Evolutionary conservation across 371 early-diverging fungal species (phyloP), one percentile per base, ranked within the genome.

Genomic region (Blakeslea trispora): DNA sequence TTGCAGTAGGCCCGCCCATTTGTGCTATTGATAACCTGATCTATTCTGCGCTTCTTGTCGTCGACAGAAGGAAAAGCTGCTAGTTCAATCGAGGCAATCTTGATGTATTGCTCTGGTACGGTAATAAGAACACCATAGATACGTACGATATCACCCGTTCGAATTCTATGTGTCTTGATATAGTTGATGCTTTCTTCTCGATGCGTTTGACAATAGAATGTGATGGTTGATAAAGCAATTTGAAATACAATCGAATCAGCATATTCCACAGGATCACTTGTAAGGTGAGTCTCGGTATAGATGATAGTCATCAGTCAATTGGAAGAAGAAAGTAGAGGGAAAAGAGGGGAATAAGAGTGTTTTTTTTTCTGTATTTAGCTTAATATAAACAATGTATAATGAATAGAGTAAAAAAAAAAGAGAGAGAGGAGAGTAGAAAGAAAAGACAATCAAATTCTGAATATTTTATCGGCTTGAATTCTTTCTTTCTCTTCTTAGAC

Each of bases 281-380:
- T 65, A 18, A 65, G 53, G 21, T 65, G 53, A 0, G 65, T 65
- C 35, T 53, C 57, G 0, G 55, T 50, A 9, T 60, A 34, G 11
- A 65, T 40, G 1, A 65, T 39, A 9, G 65, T 65, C 65, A 65
- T 65, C n/a, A 13, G n/a, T 42, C n/a, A n/a, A n/a, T n/a, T n/a
- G n/a, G n/a, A 23, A 44, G 35, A 22, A 24, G 39, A 32, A 32
- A 15, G 19, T n/a, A 32, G 42, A 41, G 28, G 24, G 7, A 13
- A 31, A 37, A 37, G 22, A 46, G 5, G 39, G 39, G 32, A 39
- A 37, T 11, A 34, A 45, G 6, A 14, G 13, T 34, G 13, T 40
- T 14, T 40, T 40, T n/a, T n/a, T n/a, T n/a, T n/a, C n/a, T n/a
- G n/a, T n/a, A n/a, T n/a, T n/a, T n/a, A n/a, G 39, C 19, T 40